phyloP scores from a whole-genome alignment of 2,329 filamentous ascomycete genomes.

The Aspergillus quadrilineatus region DNA sequence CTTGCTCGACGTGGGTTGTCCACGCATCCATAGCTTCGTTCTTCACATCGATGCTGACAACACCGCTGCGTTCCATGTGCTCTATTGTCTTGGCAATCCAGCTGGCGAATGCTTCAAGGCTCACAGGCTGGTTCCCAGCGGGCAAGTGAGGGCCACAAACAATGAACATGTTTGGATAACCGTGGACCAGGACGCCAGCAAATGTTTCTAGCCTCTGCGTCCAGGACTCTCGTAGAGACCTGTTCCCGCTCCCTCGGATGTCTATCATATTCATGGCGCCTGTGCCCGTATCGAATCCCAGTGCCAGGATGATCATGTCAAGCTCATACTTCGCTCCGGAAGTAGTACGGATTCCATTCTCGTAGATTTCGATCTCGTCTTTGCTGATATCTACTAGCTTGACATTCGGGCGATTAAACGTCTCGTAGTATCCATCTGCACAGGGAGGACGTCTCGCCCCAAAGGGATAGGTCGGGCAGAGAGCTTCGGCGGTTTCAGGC shows the following conservation, averaged over 20 bases:
- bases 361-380: not conserved
- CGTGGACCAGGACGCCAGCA: slow-evolving; percentile 48
- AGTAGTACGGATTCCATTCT: not conserved
- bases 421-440: not conserved
- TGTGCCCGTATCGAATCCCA: not conserved
- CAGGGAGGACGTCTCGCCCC: not conserved
- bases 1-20: not conserved
- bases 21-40: not conserved
- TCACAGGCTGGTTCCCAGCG: slow-evolving; percentile 1
- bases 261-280: not conserved
- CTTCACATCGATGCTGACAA: not conserved
- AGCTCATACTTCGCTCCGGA: not conserved
- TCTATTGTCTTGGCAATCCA: not conserved
- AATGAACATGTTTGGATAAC: slow-evolving; percentile 57
- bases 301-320: not conserved
- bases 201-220: slow-evolving; percentile 42
- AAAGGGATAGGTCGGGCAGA: slow-evolving; percentile 19
- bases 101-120: not conserved
- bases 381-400: not conserved
- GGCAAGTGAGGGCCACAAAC: slow-evolving; percentile 12
- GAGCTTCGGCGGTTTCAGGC: slow-evolving; percentile 29
- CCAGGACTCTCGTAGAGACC: not conserved
- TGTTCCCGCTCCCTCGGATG: not conserved
- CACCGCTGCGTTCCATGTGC: not conserved
- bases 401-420: not conserved